phyloP scores from a whole-genome alignment of 768 basidiomycete species.

The Paxillus involutus region DNA sequence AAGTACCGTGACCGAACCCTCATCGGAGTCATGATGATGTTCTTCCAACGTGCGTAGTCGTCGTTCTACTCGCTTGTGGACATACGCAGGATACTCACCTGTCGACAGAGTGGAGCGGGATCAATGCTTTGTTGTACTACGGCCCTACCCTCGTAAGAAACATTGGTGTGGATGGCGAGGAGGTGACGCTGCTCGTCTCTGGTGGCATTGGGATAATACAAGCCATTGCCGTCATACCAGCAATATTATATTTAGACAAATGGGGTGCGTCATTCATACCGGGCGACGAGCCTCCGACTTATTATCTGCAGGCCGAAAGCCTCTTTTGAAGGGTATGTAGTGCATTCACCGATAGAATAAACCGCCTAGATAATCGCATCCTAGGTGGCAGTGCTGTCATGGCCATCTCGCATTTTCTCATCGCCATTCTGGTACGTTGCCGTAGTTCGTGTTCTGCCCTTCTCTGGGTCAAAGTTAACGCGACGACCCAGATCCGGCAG shows the following conservation, averaged over 20 bases:
- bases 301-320: constrained; percentile 53
- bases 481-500: constrained; percentile 38
- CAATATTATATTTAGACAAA: constrained; percentile 67
- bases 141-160: constrained; percentile 69
- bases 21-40: constrained; percentile 74
- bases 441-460: not conserved
- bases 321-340: constrained; percentile 52
- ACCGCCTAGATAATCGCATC: not conserved
- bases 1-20: constrained; percentile 61
- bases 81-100: not conserved
- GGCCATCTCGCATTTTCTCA: constrained; percentile 61
- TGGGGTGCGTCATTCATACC: constrained; percentile 41
- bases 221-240: constrained; percentile 72
- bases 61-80: not conserved
- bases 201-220: constrained; percentile 82
- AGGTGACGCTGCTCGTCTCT: constrained; percentile 61
- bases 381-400: constrained; percentile 61
- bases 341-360: not conserved
- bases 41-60: constrained; percentile 69
- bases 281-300: not conserved
- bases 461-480: not conserved
- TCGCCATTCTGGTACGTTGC: constrained; percentile 57
- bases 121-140: constrained; percentile 82
- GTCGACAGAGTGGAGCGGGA: constrained; percentile 77
- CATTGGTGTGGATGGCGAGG: constrained; percentile 62